These are phyloP conservation scores for Suhomyces tanzawaensis DNA, from an alignment of 805 yeast genomes.

Conservation along the genomic window DNA sequence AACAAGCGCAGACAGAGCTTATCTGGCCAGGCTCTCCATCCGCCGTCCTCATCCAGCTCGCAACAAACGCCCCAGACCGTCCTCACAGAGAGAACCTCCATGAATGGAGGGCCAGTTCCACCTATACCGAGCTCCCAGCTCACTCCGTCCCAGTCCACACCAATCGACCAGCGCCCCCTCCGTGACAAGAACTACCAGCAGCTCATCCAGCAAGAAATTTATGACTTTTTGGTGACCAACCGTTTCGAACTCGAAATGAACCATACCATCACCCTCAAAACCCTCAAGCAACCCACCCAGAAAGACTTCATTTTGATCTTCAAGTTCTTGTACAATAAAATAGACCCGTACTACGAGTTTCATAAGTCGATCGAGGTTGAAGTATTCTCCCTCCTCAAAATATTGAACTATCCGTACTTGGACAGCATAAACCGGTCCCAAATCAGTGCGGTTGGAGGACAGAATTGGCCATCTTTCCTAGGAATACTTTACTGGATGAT, in stretches of 20 bases:
- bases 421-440: slow-evolving; percentile 81
- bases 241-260: slow-evolving; percentile 75
- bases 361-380: slow-evolving; percentile 71
- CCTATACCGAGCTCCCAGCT: slow-evolving; percentile 7
- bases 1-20: slow-evolving; percentile 23
- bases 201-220: slow-evolving; percentile 63
- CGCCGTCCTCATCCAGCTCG: slow-evolving; percentile 5
- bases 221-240: slow-evolving; percentile 58
- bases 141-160: slow-evolving; percentile 1
- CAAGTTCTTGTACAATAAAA: slow-evolving; percentile 70
- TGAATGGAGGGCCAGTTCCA: background rate
- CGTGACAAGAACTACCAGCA: slow-evolving; percentile 69
- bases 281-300: slow-evolving; percentile 78
- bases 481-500: slow-evolving; percentile 85
- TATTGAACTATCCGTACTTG: slow-evolving; percentile 73
- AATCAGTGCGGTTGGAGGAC: slow-evolving; percentile 88
- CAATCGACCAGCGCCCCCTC: slow-evolving; percentile 70
- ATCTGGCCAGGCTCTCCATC: slow-evolving; percentile 6
- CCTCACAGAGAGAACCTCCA: background rate
- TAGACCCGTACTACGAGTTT: slow-evolving; percentile 79
- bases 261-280: slow-evolving; percentile 62
- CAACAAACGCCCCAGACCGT: slow-evolving; percentile 10
- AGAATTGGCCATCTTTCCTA: slow-evolving; percentile 78
- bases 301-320: slow-evolving; percentile 77
- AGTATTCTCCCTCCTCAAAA: slow-evolving; percentile 63